These are phyloP conservation scores for Trichoderma lentiforme DNA, from an alignment of 2,329 filamentous ascomycete genomes.

Conservation along the genomic window DNA sequence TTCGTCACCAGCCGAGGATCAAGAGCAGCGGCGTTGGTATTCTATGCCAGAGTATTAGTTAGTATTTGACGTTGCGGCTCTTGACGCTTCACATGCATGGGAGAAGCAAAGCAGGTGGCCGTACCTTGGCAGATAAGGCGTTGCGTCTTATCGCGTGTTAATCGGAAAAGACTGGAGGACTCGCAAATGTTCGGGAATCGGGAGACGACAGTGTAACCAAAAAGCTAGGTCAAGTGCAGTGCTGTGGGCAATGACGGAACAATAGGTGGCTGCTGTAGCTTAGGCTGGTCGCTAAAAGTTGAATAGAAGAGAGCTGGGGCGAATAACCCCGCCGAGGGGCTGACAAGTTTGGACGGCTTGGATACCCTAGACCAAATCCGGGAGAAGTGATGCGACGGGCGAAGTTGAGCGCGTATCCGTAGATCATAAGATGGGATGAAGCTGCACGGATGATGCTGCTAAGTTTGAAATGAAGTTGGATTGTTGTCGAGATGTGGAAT, in stretches of 20 bases:
- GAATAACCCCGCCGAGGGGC: conserved; percentile 16
- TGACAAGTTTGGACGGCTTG: not conserved
- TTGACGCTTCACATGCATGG: not conserved
- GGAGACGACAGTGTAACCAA: not conserved
- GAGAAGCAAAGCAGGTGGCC: not conserved
- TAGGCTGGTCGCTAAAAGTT: not conserved
- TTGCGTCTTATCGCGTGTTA: not conserved
- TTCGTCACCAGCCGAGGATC: not conserved
- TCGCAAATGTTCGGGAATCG: not conserved
- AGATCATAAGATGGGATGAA: not conserved
- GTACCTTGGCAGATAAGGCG: conserved; percentile 5
- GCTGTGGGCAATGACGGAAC: not conserved
- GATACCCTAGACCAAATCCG: conserved; percentile 12
- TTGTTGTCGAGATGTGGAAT: not conserved
- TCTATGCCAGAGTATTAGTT: not conserved
- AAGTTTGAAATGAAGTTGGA: not conserved
- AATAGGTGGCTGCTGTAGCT: not conserved
- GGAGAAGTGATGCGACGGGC: not conserved
- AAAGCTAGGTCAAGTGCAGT: not conserved
- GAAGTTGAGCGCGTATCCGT: not conserved
- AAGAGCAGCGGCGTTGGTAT: not conserved
- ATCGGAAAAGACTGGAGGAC: not conserved
- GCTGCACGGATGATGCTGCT: not conserved
- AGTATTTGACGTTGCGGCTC: not conserved
- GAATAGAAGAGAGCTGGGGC: not conserved